Evolutionary conservation across 2,329 filamentous ascomycete species (phyloP).

Genomic region (Hypomyces perniciosus): DNA sequence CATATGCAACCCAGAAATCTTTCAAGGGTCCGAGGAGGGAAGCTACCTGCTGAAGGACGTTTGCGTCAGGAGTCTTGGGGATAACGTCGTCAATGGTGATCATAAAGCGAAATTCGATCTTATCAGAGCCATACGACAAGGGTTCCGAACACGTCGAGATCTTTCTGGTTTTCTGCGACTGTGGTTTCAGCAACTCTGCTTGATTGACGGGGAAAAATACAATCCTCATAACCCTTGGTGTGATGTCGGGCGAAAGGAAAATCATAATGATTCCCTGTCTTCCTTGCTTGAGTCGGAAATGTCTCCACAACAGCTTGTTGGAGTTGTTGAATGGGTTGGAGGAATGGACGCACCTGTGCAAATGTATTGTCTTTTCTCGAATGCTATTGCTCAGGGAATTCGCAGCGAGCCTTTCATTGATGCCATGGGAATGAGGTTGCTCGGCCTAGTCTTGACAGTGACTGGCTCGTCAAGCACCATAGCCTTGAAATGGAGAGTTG

Average conservation of each 20-base stretch:
- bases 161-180: slow-evolving; percentile 40
- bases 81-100: slow-evolving; percentile 16
- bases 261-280: slow-evolving; percentile 16
- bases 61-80: slow-evolving; percentile 29
- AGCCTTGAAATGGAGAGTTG: slow-evolving; percentile 36
- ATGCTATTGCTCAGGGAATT: slow-evolving; percentile 38
- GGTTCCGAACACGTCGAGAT: slow-evolving; percentile 39
- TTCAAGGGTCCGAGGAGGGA: slow-evolving; percentile 36
- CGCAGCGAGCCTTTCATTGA: slow-evolving; percentile 38
- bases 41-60: slow-evolving; percentile 34
- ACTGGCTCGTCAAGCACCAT: slow-evolving; percentile 25
- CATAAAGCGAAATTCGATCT: slow-evolving; percentile 27
- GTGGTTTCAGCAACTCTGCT: slow-evolving; percentile 40
- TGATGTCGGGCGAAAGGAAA: slow-evolving; percentile 17
- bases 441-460: slow-evolving; percentile 27
- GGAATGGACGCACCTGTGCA: slow-evolving; percentile 27
- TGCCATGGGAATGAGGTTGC: slow-evolving; percentile 33
- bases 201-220: slow-evolving; percentile 26
- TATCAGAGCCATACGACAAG: slow-evolving; percentile 37
- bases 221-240: slow-evolving; percentile 29
- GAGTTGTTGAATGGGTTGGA: slow-evolving; percentile 38
- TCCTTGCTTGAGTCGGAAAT: slow-evolving; percentile 36
- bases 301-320: slow-evolving; percentile 38
- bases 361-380: slow-evolving; percentile 37
- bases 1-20: slow-evolving; percentile 42